Evolutionary conservation across 78 protist genomes (phyloP).

Genomic region (Dictyostelium purpureum): DNA sequence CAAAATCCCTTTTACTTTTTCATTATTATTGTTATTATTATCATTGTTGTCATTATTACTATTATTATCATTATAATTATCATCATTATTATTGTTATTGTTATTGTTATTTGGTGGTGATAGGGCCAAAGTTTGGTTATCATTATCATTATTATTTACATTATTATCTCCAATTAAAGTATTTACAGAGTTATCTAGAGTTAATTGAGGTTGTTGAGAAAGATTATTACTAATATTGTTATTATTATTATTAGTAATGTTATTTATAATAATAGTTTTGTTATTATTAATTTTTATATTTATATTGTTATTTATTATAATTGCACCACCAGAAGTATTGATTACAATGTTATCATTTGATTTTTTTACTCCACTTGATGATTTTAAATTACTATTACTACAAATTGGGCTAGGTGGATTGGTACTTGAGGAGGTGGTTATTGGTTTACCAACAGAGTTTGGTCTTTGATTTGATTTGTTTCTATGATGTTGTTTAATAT

Average conservation of each 20-base stretch:
- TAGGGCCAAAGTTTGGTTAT: no score
- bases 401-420: neutral
- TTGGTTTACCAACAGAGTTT: neutral
- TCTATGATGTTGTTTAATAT: neutral
- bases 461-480: neutral
- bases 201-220: neutral
- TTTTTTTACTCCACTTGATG: neutral
- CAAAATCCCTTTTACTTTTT: neutral
- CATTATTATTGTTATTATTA: neutral
- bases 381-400: no score
- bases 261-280: neutral
- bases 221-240: neutral
- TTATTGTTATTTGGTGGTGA: neutral
- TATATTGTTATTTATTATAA: no score
- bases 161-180: neutral
- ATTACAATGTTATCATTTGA: neutral
- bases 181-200: neutral
- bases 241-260: neutral
- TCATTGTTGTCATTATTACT: neutral
- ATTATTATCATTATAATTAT: neutral
- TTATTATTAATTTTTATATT: constrained; percentile 18
- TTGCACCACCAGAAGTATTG: neutral
- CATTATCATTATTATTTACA: neutral
- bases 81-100: neutral
- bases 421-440: neutral